Evolutionary conservation across 139 green algal species (phyloP).

Genomic region (Pycnococcus provasolii): DNA sequence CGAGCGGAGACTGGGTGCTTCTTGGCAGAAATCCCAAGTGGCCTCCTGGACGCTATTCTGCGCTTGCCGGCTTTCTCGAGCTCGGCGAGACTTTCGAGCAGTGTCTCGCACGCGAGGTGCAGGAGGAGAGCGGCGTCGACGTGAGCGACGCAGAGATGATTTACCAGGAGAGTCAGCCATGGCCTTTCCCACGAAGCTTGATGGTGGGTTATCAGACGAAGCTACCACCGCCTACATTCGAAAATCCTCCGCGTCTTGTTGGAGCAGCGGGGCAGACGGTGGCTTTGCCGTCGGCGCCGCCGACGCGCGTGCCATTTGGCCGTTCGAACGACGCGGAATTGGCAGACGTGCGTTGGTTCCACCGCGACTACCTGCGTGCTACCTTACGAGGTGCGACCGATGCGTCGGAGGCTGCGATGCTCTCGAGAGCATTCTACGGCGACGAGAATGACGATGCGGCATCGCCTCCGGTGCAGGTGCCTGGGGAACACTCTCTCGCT

Average conservation of each 20-base stretch:
- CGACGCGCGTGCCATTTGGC: conserved; percentile 8
- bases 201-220: conserved; percentile 48
- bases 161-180: conserved; percentile 67
- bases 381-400: not conserved
- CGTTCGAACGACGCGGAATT: conserved; percentile 40
- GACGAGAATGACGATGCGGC: too few species aligned
- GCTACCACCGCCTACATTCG: not conserved
- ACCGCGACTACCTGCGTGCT: conserved; percentile 32
- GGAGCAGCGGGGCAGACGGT: not conserved
- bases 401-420: not conserved
- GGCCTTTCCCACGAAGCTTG: conserved; percentile 70
- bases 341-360: conserved; percentile 58
- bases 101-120: conserved; percentile 55
- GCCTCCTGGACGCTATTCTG: conserved; percentile 35
- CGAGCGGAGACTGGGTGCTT: conserved; percentile 44
- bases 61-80: conserved; percentile 44
- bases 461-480: not conserved
- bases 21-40: conserved; percentile 63
- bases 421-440: not conserved
- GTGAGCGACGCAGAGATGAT: conserved; percentile 20
- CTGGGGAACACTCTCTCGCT: not conserved
- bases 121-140: conserved; percentile 47
- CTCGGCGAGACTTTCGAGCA: conserved; percentile 70
- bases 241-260: not conserved
- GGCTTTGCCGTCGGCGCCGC: conserved; percentile 2